phyloP scores from a whole-genome alignment of 768 basidiomycete species.

The Ramaria rubella region DNA sequence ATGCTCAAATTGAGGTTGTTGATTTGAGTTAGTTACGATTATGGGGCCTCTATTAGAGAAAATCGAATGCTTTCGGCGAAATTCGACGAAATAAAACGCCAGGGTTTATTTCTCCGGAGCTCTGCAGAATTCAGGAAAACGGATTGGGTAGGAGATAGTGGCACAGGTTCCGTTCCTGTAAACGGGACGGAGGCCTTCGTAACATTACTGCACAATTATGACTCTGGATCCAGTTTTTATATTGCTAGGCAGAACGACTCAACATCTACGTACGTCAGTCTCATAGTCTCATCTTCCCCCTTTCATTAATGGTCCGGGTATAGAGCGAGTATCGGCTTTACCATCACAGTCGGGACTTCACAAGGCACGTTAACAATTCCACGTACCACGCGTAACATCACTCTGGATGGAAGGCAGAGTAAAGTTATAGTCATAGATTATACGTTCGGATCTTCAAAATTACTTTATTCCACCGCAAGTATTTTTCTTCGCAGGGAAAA shows the following conservation, averaged over 20 bases:
- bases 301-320: too few species aligned
- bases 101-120: conserved; percentile 72
- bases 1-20: too few species aligned
- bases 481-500: conserved; percentile 60
- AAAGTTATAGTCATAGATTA: conserved; percentile 71
- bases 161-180: conserved; percentile 37
- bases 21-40: conserved; percentile 71
- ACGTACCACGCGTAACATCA: conserved; percentile 42
- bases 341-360: conserved; percentile 51
- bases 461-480: conserved; percentile 67
- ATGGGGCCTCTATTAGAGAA: conserved; percentile 52
- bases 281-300: too few species aligned
- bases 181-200: conserved; percentile 46
- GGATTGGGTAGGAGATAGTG: conserved; percentile 60
- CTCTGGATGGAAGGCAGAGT: conserved; percentile 63
- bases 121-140: conserved; percentile 78
- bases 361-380: conserved; percentile 52
- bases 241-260: conserved; percentile 63
- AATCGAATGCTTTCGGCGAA: conserved; percentile 59
- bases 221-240: conserved; percentile 60
- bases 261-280: conserved; percentile 22
- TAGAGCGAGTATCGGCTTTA: conserved; percentile 49
- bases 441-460: conserved; percentile 52
- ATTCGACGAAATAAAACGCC: conserved; percentile 70
- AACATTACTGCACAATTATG: conserved; percentile 64